Percentiles rank a stretch among this genome's conserved stretches.
Conservation (phyloP, 164 flowering plant species). For the Aristolochia fimbriata region DNA sequence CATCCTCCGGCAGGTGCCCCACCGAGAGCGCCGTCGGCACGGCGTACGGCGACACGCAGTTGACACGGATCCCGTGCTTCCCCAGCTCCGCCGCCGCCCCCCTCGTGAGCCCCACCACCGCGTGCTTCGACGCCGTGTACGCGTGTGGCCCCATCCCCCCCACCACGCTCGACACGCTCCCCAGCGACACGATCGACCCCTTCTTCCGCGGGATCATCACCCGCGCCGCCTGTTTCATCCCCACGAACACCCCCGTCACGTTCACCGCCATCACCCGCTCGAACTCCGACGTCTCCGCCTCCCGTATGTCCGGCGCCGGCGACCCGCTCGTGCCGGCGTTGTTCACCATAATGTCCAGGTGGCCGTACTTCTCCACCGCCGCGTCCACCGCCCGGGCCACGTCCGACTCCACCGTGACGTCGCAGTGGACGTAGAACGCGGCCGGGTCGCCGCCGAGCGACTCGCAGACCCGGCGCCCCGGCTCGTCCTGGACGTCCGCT, state of each 20-base stretch:
- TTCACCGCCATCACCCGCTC: conserved; percentile 61
- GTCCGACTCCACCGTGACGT: conserved; percentile 65
- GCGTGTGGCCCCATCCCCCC: conserved; percentile 78
- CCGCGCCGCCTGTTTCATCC: conserved; percentile 93
- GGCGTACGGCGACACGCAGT: conserved; percentile 86
- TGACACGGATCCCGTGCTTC: conserved; percentile 65
- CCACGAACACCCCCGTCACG: conserved; percentile 67
- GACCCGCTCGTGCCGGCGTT: conserved; percentile 70
- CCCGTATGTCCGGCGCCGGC: conserved; percentile 47
- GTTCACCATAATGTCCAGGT: conserved; percentile 78
- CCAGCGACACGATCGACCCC: conserved; percentile 54
- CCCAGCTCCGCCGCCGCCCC: conserved; percentile 86
- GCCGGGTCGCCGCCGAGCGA: conserved; percentile 33
- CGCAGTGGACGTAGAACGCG: conserved; percentile 41
- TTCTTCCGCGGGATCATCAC: conserved; percentile 61
- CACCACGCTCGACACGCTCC: conserved; percentile 43
- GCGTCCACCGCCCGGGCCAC: conserved; percentile 51
- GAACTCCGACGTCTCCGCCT: conserved; percentile 36
- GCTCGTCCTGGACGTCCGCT: conserved; percentile 57
- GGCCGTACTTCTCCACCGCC: conserved; percentile 45
- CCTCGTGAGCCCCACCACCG: conserved; percentile 66
- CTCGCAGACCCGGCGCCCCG: conserved; percentile 34
- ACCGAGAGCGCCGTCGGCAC: conserved; percentile 42
- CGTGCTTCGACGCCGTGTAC: conserved; percentile 78
- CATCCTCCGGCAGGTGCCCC: conserved; percentile 67